Base-by-base conservation (phyloP, 1,284 basidiomycete genomes). In the Tranzscheliella williamsii region DNA sequence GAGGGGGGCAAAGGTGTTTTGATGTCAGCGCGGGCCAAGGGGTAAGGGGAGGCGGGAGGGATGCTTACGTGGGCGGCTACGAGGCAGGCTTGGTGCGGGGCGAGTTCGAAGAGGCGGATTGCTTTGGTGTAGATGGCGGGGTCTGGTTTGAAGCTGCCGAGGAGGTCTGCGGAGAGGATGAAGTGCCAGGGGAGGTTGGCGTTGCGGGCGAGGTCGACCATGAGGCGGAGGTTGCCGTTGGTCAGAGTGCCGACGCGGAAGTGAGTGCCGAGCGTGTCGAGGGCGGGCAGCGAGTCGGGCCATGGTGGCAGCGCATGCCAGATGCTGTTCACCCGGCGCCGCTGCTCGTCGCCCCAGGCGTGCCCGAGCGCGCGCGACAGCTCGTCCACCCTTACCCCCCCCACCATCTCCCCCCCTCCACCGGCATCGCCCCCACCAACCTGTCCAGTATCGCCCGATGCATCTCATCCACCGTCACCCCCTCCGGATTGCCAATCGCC, bases 401-500 rank as follows among this genome's bases (percentile, higher is more conserved):
- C n/a, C n/a, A n/a, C n/a, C 27, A 29, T 29, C 27, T 9, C 11
- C 9, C n/a, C 27, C 27, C n/a, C n/a, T n/a, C 27, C 9, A 29
- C n/a, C 27, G 27, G 27, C 9, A 29, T 9, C n/a, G 27, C 9
- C n/a, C 41, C 15, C 16, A 60, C 17, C 5, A 60, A 44, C n/a
- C 38, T 31, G 22, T 49, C 42, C 27, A 60, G 38, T 11, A 44
- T 49, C 17, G 6, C 23, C 18, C 48, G 45, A 17, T 60, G 56
- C 49, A 60, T 60, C 35, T 60, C 49, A 18, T 60, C 49, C 18
- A 60, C 56, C 2, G 56, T 60, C 24, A 60, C 23, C 41, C 32
- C 49, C 33, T 52, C 33, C 7, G 56, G 56, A 30, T 60, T 53
- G 22, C 49, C 49, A 13, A 40, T 45, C 7, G 30, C 16, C 15